Evolutionary conservation across 2,329 filamentous ascomycete species (phyloP), one percentile per base, ranked within the genome.

Genomic region (Pseudogymnoascus sp.): DNA sequence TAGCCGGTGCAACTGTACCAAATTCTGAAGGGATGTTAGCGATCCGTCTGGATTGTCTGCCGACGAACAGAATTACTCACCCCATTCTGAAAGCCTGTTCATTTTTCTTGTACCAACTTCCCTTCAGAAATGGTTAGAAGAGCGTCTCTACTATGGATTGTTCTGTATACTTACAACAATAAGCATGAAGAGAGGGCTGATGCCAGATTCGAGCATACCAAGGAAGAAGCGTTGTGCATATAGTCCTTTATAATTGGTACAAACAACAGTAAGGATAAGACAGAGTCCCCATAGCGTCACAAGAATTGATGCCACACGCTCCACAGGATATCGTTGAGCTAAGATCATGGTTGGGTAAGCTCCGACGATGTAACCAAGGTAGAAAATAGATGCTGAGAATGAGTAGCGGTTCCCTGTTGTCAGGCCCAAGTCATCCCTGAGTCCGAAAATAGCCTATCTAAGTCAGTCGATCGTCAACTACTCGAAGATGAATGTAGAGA

Each of bases 51-150:
- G 11, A 9, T n/a, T 50, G 16, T 16, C 8, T 74, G 0, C 68
- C 70, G 50, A 87, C 80, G 69, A 85, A 83, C 0, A 82, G 83
- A 67, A 87, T 85, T 8, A 78, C 83, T 66, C 86, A 87, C 0
- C 74, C 77, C 69, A 37, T 72, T 70, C 67, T 74, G 73, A 2
- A 73, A 68, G 66, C 73, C 66, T 9, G 75, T 71, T 64, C 77
- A 72, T 60, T 78, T 74, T 57, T 73, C 66, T 70, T 76, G 57
- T 77, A 78, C 69, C 72, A 78, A 14, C 65, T 68, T 6, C 69
- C 43, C 43, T 54, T 28, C 4, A 32, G n/a, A 32, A 30, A 32
- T 32, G 18, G 68, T 28, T 16, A 43, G 34, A 12, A 34, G 11
- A 22, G 8, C n/a, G 25, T 32, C 9, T 2, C 2, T n/a, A 18